These are phyloP conservation scores for Acmispon strigosus DNA, from an alignment of 306 rosid species.

Conservation along the genomic window DNA sequence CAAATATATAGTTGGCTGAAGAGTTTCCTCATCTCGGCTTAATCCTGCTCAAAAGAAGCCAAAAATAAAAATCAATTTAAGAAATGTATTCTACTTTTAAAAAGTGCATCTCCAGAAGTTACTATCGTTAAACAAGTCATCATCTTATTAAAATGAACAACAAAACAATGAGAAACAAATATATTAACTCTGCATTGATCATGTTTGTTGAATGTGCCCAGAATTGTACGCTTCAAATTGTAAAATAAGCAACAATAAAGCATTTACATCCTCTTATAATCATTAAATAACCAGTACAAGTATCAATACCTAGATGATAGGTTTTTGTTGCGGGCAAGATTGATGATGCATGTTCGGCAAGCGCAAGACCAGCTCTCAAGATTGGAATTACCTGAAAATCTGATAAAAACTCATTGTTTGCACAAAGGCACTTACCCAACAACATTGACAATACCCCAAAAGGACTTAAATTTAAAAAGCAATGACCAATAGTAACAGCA, in stretches of 20 bases:
- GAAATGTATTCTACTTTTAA: neutral
- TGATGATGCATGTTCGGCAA: slow-evolving; percentile 72
- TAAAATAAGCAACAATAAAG: neutral
- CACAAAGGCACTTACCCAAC: slow-evolving; percentile 13
- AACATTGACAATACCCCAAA: neutral
- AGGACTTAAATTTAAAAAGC: neutral
- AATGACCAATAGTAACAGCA: neutral
- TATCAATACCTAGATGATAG: slow-evolving; percentile 75
- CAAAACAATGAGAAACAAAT: neutral
- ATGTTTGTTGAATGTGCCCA: neutral
- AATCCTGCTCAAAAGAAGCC: slow-evolving; percentile 46
- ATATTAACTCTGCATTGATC: neutral
- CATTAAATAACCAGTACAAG: neutral
- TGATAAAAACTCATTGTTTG: slow-evolving; percentile 13
- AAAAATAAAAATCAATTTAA: slow-evolving; percentile 9
- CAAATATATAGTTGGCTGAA: slow-evolving; percentile 67
- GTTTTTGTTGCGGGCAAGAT: slow-evolving; percentile 79
- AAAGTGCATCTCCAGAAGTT: neutral
- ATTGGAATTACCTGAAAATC: slow-evolving; percentile 75
- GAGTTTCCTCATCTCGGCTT: slow-evolving; percentile 83
- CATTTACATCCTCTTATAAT: neutral
- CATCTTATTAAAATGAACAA: neutral
- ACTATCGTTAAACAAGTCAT: neutral
- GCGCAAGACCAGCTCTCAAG: slow-evolving; percentile 87
- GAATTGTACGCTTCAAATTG: neutral